These are phyloP conservation scores for Apiospora sp. DNA, from an alignment of 2,329 filamentous ascomycete species.

Conservation along the genomic window DNA sequence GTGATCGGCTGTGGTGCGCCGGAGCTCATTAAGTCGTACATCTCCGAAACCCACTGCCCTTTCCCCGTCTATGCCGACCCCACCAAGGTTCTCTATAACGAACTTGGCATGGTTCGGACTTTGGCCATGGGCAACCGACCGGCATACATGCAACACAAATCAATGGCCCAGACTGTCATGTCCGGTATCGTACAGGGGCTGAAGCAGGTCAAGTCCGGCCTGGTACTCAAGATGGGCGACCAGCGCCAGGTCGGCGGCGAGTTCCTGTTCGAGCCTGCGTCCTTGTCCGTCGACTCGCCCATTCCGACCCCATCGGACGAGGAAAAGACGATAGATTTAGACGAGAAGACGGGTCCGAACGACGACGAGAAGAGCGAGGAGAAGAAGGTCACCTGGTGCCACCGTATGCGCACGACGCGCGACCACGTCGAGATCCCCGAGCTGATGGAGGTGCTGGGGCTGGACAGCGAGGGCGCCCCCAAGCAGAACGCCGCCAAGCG, in stretches of 20 bases:
- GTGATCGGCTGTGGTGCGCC: slow-evolving; percentile 78
- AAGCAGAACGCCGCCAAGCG: slow-evolving; percentile 41
- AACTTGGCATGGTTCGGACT: slow-evolving; percentile 74
- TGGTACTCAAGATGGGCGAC: slow-evolving; percentile 71
- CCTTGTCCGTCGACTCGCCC: slow-evolving; percentile 50
- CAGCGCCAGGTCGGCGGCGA: slow-evolving; percentile 77
- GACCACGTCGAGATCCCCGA: slow-evolving; percentile 79
- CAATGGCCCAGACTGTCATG: slow-evolving; percentile 57
- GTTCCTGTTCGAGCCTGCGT: slow-evolving; percentile 73
- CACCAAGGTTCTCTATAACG: slow-evolving; percentile 68
- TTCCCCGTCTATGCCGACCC: slow-evolving; percentile 85
- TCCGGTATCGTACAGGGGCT: slow-evolving; percentile 67
- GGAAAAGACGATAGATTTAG: slow-evolving; percentile 29
- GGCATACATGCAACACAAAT: slow-evolving; percentile 66
- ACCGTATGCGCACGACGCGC: slow-evolving; percentile 80
- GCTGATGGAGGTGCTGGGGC: slow-evolving; percentile 68
- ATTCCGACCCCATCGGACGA: slow-evolving; percentile 49
- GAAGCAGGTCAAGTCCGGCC: slow-evolving; percentile 62
- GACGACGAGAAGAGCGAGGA: slow-evolving; percentile 51
- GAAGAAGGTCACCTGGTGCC: slow-evolving; percentile 78
- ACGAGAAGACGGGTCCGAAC: slow-evolving; percentile 30
- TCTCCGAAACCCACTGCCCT: slow-evolving; percentile 65
- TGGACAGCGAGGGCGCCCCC: slow-evolving; percentile 53
- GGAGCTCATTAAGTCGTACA: slow-evolving; percentile 72
- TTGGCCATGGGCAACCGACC: slow-evolving; percentile 66